These are phyloP conservation scores for Leccinum longicurvipes DNA, from an alignment of 768 basidiomycete species.

Conservation along the genomic window DNA sequence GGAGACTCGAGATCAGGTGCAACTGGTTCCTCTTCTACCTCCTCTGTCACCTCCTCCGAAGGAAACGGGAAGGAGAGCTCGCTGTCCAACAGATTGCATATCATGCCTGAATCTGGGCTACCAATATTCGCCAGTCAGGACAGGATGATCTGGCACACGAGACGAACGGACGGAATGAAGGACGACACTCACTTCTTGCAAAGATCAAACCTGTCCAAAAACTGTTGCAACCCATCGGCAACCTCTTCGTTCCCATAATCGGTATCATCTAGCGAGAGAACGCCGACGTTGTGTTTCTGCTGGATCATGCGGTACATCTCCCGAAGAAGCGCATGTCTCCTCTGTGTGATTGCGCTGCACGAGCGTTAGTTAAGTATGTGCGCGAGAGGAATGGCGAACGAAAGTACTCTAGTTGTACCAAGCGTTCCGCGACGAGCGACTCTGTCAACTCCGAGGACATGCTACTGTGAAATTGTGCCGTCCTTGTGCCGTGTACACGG, in stretches of 20 bases:
- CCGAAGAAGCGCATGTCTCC: constrained; percentile 66
- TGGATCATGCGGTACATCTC: constrained; percentile 70
- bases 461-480: constrained; percentile 5
- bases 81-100: constrained; percentile 35
- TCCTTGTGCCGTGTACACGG: constrained; percentile 1
- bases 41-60: constrained; percentile 7
- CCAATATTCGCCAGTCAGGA: constrained; percentile 5
- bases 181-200: constrained; percentile 41
- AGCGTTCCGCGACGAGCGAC: constrained; percentile 36
- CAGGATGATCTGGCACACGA: neutral
- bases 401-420: constrained; percentile 31
- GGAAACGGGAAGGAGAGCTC: constrained; percentile 27
- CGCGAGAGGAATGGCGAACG: neutral
- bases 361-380: neutral
- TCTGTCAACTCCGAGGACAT: constrained; percentile 31
- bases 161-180: constrained; percentile 1
- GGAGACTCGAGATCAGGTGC: constrained; percentile 28
- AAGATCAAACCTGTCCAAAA: constrained; percentile 58
- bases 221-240: constrained; percentile 43
- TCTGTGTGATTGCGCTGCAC: constrained; percentile 55
- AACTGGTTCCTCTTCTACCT: constrained; percentile 5
- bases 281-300: constrained; percentile 45
- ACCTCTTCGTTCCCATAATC: constrained; percentile 29
- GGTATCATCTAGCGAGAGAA: constrained; percentile 36
- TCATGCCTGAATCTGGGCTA: constrained; percentile 42